Evolutionary conservation across 305 asterid species (phyloP).

Genomic region (Solanum aculeatissimum): DNA sequence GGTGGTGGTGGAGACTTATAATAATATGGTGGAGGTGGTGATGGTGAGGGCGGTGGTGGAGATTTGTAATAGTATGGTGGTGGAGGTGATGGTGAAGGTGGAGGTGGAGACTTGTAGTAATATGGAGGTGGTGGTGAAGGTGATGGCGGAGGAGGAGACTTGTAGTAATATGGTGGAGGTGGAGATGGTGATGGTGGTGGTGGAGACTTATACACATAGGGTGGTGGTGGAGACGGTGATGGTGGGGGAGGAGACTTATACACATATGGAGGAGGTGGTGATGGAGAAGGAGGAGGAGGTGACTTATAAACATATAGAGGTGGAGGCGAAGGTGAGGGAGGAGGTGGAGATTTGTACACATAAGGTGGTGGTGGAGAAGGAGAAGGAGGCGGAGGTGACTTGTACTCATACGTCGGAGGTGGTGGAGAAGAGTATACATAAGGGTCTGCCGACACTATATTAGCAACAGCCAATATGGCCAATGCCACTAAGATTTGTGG

Average conservation of each 20-base stretch:
- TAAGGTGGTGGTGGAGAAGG: slow-evolving; percentile 11
- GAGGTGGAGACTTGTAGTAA: not conserved
- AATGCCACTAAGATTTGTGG: slow-evolving; percentile 1
- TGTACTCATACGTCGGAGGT: not conserved
- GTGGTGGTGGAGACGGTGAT: slow-evolving; percentile 21
- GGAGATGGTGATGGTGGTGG: slow-evolving; percentile 23
- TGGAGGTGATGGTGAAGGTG: not conserved
- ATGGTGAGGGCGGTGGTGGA: not conserved
- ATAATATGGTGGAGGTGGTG: not conserved
- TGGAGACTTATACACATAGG: not conserved
- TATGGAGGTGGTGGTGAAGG: slow-evolving; percentile 24
- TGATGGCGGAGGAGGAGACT: slow-evolving; percentile 31
- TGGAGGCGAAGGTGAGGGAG: not conserved
- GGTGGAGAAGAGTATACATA: not conserved
- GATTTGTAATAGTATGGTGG: not conserved
- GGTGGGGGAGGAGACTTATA: not conserved
- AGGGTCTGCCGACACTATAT: not conserved
- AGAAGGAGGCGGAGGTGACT: not conserved
- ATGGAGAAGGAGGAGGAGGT: not conserved
- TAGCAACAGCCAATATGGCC: not conserved
- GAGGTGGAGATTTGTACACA: slow-evolving; percentile 14
- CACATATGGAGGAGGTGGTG: not conserved
- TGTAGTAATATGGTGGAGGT: slow-evolving; percentile 25
- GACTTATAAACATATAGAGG: not conserved
- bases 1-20: not conserved